Percentiles rank a stretch among this genome's conserved stretches.
phyloP scores from a whole-genome alignment of 2,329 filamentous ascomycete species.

The Neoascochyta sp. region DNA sequence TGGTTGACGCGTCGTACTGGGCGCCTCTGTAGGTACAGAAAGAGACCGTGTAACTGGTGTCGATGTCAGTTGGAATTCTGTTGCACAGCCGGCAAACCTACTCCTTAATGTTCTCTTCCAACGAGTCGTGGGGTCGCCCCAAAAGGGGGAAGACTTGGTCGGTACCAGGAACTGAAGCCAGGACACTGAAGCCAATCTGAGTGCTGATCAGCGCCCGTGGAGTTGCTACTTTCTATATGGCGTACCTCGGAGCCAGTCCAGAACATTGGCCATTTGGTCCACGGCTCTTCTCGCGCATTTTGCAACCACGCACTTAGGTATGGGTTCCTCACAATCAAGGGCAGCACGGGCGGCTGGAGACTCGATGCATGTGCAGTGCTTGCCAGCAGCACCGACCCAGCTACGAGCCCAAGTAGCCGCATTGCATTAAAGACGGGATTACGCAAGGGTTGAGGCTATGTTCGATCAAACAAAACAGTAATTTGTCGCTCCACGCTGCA shows the following conservation, averaged over 20 bases:
- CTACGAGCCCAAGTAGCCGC: constrained; percentile 19
- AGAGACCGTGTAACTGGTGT: constrained; percentile 51
- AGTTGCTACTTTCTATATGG: not conserved
- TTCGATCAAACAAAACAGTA: too few species aligned
- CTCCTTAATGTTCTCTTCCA: constrained; percentile 44
- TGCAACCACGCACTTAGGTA: constrained; percentile 55
- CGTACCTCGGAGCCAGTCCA: constrained; percentile 65
- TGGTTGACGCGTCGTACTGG: constrained; percentile 66
- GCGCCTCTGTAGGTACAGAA: constrained; percentile 59
- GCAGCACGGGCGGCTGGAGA: constrained; percentile 53
- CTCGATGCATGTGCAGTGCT: constrained; percentile 48
- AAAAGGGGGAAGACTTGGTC: constrained; percentile 61
- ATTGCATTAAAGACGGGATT: constrained; percentile 27
- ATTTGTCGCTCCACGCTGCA: too few species aligned
- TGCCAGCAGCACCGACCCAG: constrained; percentile 41
- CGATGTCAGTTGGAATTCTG: constrained; percentile 1
- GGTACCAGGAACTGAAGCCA: constrained; percentile 60
- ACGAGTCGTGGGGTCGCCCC: constrained; percentile 62
- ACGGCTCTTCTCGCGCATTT: constrained; percentile 68
- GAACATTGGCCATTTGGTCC: constrained; percentile 84
- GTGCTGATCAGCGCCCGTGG: constrained; percentile 8
- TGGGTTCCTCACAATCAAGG: constrained; percentile 50
- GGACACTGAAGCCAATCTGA: constrained; percentile 59
- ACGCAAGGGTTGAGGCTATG: too few species aligned
- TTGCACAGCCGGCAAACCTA: constrained; percentile 16